Evolutionary conservation across 306 rosid species (phyloP), one percentile per base, ranked within the genome.

Genomic region (Glycine tomentella): DNA sequence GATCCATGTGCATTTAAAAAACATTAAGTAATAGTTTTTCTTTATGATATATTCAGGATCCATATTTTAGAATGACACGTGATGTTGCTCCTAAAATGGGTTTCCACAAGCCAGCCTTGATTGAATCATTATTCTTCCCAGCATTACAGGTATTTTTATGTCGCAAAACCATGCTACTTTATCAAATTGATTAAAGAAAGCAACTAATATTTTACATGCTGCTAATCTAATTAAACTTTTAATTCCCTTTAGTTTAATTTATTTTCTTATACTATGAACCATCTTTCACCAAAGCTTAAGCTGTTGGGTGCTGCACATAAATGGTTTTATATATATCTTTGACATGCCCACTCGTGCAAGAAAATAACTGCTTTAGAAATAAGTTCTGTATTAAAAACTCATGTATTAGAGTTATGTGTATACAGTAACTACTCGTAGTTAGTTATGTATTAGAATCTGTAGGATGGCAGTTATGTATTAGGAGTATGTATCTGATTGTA

Each of bases 41-140:
- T 85, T 77, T 78, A 38, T 82, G 74, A 68, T 50, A 73, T 85
- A 20, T 81, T 63, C 89, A 92, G 98, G 99, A 96, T 91, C 97
- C 98, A 79, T 96, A 92, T 83, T 96, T 96, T 74, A 91, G 98
- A 84, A 96, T 96, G 99, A 96, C 98, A 40, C 83, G 97, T 49
- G 99, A 96, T 84, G 98, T 93, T 80, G 99, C 99, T 90, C 97
- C 98, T 38, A 84, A 88, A 52, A 61, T 96, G 42, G 97, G 97
- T 56, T 89, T 83, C 81, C 85, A 89, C 85, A 93, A 96, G 85
- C 97, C 97, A 49, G 94, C 98, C 62, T 81, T 96, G 90, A 96
- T 96, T 10, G 98, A 95, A 68, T 89, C 98, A 57, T 81, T 83
- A 72, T 93, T 95, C 84, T 95, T 95, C 79, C 99, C 99, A 51